phyloP scores from a whole-genome alignment of 305 asterid species.

The Nicotiana rustica region DNA sequence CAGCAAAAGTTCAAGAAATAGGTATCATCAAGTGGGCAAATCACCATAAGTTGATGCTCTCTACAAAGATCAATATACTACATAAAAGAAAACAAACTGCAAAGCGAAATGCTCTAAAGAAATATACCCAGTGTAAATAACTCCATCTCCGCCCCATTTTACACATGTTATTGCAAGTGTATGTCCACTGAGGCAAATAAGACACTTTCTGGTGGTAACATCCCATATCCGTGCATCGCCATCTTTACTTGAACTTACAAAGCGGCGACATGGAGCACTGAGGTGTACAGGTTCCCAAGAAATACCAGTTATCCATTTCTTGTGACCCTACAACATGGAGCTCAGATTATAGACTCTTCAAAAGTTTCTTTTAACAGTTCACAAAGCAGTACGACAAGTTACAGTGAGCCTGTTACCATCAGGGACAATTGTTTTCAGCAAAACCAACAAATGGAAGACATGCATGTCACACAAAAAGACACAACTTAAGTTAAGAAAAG shows the following conservation, averaged over 20 bases:
- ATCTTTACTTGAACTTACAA: conserved; percentile 97
- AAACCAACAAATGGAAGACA: background rate
- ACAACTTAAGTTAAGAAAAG: background rate
- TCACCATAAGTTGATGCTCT: conserved; percentile 20
- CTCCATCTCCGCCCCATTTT: conserved; percentile 99
- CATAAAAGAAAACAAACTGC: conserved; percentile 7
- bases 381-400: background rate
- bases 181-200: conserved; percentile 82
- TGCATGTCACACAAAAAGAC: background rate
- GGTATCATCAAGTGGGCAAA: conserved; percentile 17
- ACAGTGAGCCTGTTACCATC: background rate
- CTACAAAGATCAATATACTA: background rate
- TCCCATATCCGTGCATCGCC: conserved; percentile 99
- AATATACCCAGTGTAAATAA: conserved; percentile 89
- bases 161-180: conserved; percentile 96
- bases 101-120: conserved; percentile 15
- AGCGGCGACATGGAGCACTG: conserved; percentile 88
- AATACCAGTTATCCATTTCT: conserved; percentile 97
- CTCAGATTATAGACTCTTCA: conserved; percentile 34
- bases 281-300: conserved; percentile 99
- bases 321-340: conserved; percentile 81
- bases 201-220: conserved; percentile 68
- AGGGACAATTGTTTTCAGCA: background rate
- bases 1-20: conserved; percentile 18
- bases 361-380: conserved; percentile 25